Evolutionary conservation across 176 grass and related monocot species (phyloP).

Genomic region (sorghum (Sorghum bicolor)): DNA sequence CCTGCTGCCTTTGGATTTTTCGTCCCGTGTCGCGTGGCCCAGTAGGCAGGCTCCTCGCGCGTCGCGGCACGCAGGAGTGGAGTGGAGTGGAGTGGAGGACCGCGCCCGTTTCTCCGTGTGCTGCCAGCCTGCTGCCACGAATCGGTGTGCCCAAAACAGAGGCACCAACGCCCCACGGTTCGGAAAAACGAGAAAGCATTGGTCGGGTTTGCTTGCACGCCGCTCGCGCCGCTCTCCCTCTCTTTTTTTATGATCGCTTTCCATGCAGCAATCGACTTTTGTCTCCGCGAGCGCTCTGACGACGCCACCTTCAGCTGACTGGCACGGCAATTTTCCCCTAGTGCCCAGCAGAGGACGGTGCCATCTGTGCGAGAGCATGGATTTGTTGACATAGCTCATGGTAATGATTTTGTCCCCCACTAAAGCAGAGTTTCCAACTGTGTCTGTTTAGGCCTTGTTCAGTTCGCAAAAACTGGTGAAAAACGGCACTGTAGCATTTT

Average conservation of each 20-base stretch:
- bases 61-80: too few species aligned
- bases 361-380: too few species aligned
- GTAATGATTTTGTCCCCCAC: too few species aligned
- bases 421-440: too few species aligned
- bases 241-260: not conserved
- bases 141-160: slow-evolving; percentile 7
- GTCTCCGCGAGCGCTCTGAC: not conserved
- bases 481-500: too few species aligned
- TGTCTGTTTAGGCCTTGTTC: too few species aligned
- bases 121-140: not conserved
- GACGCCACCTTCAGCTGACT: not conserved
- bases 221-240: not conserved
- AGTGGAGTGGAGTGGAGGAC: too few species aligned
- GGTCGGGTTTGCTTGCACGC: not conserved
- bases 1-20: not conserved
- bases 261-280: not conserved
- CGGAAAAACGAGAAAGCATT: not conserved
- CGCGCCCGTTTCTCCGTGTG: slow-evolving; percentile 8
- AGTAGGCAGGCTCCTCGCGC: not conserved
- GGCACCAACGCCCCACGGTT: not conserved
- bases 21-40: not conserved
- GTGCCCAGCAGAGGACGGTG: too few species aligned
- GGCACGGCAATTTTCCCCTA: too few species aligned
- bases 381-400: too few species aligned
- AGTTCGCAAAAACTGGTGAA: too few species aligned